phyloP scores from a whole-genome alignment of 1,284 basidiomycete genomes.

The Malassezia sp. region DNA sequence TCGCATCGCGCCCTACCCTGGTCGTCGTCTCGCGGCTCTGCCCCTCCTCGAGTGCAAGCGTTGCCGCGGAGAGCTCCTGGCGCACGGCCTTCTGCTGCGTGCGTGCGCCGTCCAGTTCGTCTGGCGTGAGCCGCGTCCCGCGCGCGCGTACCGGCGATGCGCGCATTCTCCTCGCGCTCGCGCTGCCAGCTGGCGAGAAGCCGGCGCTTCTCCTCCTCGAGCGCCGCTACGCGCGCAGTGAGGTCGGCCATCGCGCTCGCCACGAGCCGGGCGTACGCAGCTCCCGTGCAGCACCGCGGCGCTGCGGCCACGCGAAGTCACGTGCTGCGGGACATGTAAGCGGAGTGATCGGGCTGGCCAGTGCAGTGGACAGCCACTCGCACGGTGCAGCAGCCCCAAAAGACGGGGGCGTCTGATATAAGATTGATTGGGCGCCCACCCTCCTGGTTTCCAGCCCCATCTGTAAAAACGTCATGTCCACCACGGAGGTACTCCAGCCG shows the following conservation, averaged over 20 bases:
- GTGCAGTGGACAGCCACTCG: too few species aligned
- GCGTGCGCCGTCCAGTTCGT: conserved; percentile 29
- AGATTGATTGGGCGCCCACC: too few species aligned
- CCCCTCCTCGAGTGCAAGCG: conserved; percentile 29
- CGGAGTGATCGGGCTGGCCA: too few species aligned
- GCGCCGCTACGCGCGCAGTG: conserved; percentile 14
- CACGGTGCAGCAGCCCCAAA: too few species aligned
- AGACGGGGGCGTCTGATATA: too few species aligned
- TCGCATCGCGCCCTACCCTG: conserved; percentile 16
- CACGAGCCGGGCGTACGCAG: background rate
- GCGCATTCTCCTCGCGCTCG: conserved; percentile 32
- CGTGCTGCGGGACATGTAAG: too few species aligned
- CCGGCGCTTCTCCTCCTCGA: conserved; percentile 40
- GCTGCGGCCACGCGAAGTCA: too few species aligned
- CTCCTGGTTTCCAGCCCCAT: too few species aligned
- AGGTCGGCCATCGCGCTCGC: conserved; percentile 15
- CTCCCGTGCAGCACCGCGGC: background rate
- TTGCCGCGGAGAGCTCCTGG: conserved; percentile 26
- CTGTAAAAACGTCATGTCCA: conserved; percentile 7
- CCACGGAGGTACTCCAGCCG: background rate
- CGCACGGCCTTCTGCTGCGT: conserved; percentile 27
- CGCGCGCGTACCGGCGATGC: conserved; percentile 18
- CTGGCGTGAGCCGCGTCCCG: conserved; percentile 3
- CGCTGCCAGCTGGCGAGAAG: conserved; percentile 37
- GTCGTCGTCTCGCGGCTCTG: conserved; percentile 29